Conservation (phyloP, 2,329 filamentous ascomycete genomes). For the Pseudomassariella vexata region DNA sequence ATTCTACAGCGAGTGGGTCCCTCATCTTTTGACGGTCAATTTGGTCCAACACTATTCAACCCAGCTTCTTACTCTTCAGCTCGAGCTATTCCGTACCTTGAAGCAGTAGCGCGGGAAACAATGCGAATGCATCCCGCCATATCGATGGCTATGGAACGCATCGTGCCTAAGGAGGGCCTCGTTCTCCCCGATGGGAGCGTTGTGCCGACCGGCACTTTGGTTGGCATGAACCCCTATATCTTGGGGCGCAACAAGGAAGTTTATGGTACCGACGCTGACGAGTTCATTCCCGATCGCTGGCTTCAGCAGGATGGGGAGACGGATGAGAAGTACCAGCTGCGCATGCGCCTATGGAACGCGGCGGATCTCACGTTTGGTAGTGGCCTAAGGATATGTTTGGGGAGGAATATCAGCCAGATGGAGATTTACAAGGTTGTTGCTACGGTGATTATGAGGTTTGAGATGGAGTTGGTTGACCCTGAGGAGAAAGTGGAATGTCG, state of each 20-base stretch:
- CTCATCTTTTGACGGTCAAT: too few relatives aligned
- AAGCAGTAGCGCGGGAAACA: conserved; percentile 46
- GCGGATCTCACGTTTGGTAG: conserved; percentile 36
- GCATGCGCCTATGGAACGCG: too few relatives aligned
- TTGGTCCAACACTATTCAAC: too few relatives aligned
- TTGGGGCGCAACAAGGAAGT: neutral
- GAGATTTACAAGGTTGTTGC: conserved; percentile 33
- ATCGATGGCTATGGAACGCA: conserved; percentile 41
- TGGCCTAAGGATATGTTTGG: conserved; percentile 37
- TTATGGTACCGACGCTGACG: neutral
- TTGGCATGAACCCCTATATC: conserved; percentile 1
- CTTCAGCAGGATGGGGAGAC: conserved; percentile 30
- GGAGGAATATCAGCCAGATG: too few relatives aligned
- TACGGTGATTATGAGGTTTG: conserved; percentile 38
- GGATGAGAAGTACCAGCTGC: conserved; percentile 23
- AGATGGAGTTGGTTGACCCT: conserved; percentile 19
- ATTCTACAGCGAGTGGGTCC: too few relatives aligned
- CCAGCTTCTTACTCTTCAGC: conserved; percentile 8
- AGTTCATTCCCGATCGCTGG: neutral
- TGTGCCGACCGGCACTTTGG: conserved; percentile 12
- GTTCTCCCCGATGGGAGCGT: conserved; percentile 31
- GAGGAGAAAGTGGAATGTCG: conserved; percentile 15
- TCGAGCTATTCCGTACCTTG: conserved; percentile 37
- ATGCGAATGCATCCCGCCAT: conserved; percentile 43
- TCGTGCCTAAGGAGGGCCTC: conserved; percentile 36